Evolutionary conservation across 2,329 filamentous ascomycete genomes (phyloP).

Genomic region (Trichoderma breve): DNA sequence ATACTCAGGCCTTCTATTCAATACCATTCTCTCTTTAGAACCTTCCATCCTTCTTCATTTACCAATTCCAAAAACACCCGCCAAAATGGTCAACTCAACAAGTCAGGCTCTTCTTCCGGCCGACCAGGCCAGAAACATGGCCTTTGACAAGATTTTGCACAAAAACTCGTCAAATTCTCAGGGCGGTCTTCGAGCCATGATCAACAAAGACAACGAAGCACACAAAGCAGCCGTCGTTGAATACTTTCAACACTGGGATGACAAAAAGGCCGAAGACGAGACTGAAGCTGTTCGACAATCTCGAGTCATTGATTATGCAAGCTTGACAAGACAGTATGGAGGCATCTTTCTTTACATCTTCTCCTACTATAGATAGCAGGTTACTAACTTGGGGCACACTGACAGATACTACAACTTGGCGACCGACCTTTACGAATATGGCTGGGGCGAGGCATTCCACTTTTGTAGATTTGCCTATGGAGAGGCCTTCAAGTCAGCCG

Average conservation of each 20-base stretch:
- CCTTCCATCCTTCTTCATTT: not conserved
- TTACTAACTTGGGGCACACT: constrained; percentile 23
- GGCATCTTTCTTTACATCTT: not conserved
- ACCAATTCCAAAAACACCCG: not conserved
- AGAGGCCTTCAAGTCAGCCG: constrained; percentile 86
- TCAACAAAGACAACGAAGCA: constrained; percentile 69
- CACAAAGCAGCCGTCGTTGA: constrained; percentile 80
- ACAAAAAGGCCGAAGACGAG: constrained; percentile 75
- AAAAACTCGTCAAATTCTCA: constrained; percentile 60
- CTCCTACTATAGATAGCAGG: no score
- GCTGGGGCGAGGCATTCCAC: constrained; percentile 95
- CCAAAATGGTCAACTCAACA: constrained; percentile 21
- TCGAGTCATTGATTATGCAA: constrained; percentile 18
- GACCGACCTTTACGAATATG: constrained; percentile 96
- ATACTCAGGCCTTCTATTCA: not conserved
- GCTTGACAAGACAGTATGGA: constrained; percentile 17
- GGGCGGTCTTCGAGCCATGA: constrained; percentile 75
- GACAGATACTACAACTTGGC: constrained; percentile 89
- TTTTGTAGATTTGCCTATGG: constrained; percentile 90
- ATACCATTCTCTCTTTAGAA: not conserved
- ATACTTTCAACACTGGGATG: constrained; percentile 97
- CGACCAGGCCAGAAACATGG: constrained; percentile 75
- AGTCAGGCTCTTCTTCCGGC: constrained; percentile 64
- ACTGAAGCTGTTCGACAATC: constrained; percentile 59
- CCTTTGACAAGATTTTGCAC: constrained; percentile 81